Conservation (phyloP, 2,329 filamentous ascomycete genomes). For the Colletotrichum eremochloae region DNA sequence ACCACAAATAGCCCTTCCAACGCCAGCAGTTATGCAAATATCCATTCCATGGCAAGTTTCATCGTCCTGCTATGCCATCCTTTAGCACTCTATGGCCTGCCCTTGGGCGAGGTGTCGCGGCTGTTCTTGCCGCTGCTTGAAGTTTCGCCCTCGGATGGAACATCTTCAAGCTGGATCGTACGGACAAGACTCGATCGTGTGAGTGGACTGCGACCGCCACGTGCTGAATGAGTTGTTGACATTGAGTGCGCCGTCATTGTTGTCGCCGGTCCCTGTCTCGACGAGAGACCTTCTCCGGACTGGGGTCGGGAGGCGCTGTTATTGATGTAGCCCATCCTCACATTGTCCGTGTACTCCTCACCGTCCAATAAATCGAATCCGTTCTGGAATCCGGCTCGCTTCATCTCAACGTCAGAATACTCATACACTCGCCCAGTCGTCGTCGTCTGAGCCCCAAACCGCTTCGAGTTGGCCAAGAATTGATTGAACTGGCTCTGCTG, state of each 20-base stretch:
- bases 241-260: constrained; percentile 24
- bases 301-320: constrained; percentile 31
- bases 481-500: constrained; percentile 64
- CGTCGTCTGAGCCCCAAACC: constrained; percentile 42
- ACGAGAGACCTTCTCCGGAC: constrained; percentile 45
- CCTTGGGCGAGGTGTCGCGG: constrained; percentile 32
- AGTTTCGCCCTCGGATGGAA: constrained; percentile 49
- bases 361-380: constrained; percentile 11
- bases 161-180: constrained; percentile 48
- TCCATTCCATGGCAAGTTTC: constrained; percentile 7
- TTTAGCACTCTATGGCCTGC: not conserved
- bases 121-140: constrained; percentile 37
- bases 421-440: constrained; percentile 63
- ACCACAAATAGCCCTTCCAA: not conserved
- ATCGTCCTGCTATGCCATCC: not conserved
- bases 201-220: constrained; percentile 55
- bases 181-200: constrained; percentile 53
- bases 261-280: constrained; percentile 44
- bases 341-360: constrained; percentile 39
- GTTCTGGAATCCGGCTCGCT: constrained; percentile 37
- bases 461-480: constrained; percentile 43
- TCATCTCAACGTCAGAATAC: constrained; percentile 58
- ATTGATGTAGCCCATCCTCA: constrained; percentile 46
- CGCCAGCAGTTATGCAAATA: constrained; percentile 23
- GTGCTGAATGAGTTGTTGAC: constrained; percentile 31